phyloP scores from a whole-genome alignment of 1,284 basidiomycete species.

The Apiotrichum akiyoshidainum region DNA sequence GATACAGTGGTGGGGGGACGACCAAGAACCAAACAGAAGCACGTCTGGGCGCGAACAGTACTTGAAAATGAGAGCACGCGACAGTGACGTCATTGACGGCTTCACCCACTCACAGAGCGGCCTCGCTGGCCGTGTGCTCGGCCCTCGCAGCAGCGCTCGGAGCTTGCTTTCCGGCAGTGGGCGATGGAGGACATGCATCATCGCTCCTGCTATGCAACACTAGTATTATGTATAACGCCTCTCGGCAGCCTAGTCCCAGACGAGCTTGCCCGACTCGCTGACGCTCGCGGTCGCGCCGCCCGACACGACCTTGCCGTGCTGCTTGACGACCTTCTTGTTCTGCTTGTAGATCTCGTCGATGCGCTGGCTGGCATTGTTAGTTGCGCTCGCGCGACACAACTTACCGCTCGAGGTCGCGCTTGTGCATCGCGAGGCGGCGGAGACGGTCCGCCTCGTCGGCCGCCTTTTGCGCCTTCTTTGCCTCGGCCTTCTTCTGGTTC shows the following conservation, averaged over 20 bases:
- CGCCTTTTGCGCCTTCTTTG: constrained; percentile 40
- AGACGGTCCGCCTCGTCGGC: constrained; percentile 42
- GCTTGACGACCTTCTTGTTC: constrained; percentile 27
- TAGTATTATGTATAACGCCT: background rate
- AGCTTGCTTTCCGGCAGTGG: too few relatives aligned
- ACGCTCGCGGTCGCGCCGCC: constrained; percentile 27
- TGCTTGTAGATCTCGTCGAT: constrained; percentile 44
- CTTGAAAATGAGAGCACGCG: too few relatives aligned
- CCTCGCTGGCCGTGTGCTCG: too few relatives aligned
- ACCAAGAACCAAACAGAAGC: too few relatives aligned
- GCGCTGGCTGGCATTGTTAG: constrained; percentile 3
- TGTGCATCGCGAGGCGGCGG: constrained; percentile 39
- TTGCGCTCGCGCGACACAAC: background rate
- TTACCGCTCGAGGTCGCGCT: constrained; percentile 41
- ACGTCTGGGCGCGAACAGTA: too few relatives aligned
- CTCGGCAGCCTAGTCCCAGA: constrained; percentile 37
- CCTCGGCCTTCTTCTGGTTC: constrained; percentile 46
- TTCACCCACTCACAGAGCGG: too few relatives aligned
- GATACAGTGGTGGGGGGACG: too few relatives aligned
- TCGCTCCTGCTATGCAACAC: background rate
- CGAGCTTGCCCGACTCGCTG: constrained; percentile 37
- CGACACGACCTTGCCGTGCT: constrained; percentile 22
- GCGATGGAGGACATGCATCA: background rate
- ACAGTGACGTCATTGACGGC: too few relatives aligned
- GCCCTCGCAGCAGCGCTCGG: too few relatives aligned